These are phyloP conservation scores for Ophiostoma ulmi DNA, from an alignment of 2,329 filamentous ascomycete species.

Conservation along the genomic window DNA sequence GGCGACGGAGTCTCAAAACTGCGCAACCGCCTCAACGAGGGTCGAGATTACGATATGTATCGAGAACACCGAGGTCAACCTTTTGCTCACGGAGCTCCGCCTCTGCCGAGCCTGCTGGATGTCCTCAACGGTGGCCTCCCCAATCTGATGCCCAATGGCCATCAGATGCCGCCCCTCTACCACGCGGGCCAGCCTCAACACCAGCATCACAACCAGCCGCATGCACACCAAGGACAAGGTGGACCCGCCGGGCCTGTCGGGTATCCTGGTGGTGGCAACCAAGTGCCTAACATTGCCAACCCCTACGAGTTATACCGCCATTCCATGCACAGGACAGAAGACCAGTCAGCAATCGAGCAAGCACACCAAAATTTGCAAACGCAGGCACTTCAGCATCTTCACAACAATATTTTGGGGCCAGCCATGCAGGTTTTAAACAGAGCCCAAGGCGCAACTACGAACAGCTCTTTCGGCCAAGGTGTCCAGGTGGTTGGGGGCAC, in stretches of 20 bases:
- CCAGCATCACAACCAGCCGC: not conserved
- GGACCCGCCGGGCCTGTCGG: no score
- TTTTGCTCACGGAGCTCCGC: not conserved
- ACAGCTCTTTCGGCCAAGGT: not conserved
- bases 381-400: not conserved
- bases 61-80: constrained; percentile 33
- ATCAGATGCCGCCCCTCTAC: not conserved
- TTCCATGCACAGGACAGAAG: not conserved
- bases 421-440: not conserved
- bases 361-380: not conserved
- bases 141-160: not conserved
- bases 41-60: constrained; percentile 44
- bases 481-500: not conserved
- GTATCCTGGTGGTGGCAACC: not conserved
- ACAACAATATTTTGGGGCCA: no score
- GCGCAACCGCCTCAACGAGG: constrained; percentile 68
- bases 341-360: not conserved
- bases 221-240: not conserved
- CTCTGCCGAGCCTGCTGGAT: not conserved
- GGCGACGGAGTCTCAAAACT: constrained; percentile 75
- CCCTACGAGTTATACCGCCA: not conserved
- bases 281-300: not conserved
- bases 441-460: not conserved
- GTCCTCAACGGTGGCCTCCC: not conserved
- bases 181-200: not conserved